Evolutionary conservation across 148 eudicot genomes (phyloP).

Genomic region (Polygonum aviculare): DNA sequence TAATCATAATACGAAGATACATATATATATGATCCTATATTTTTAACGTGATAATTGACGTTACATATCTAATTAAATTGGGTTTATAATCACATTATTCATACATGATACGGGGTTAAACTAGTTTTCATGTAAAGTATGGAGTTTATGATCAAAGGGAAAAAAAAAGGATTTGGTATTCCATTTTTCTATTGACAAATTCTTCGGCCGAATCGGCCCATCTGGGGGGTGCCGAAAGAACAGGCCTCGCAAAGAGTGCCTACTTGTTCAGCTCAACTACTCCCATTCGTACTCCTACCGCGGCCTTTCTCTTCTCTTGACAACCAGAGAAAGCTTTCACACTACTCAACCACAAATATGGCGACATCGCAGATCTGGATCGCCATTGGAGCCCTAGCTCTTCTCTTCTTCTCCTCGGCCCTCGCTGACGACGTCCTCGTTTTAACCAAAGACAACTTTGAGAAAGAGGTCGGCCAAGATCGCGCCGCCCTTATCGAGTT

Average conservation of each 20-base stretch:
- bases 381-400: slow-evolving; percentile 29
- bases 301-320: neutral
- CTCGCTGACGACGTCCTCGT: slow-evolving; percentile 75
- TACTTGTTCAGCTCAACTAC: neutral
- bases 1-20: too few relatives aligned
- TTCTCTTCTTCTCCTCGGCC: slow-evolving; percentile 25
- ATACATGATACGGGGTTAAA: too few relatives aligned
- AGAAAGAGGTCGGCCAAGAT: slow-evolving; percentile 89
- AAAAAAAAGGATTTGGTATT: neutral
- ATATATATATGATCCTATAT: too few relatives aligned
- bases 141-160: too few relatives aligned
- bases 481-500: slow-evolving; percentile 90
- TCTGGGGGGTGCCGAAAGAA: neutral
- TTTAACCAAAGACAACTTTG: slow-evolving; percentile 86
- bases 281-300: neutral
- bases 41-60: too few relatives aligned
- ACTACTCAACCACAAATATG: slow-evolving; percentile 12
- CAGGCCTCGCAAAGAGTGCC: neutral
- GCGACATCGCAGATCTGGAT: slow-evolving; percentile 37
- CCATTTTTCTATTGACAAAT: neutral
- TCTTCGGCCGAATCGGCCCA: neutral
- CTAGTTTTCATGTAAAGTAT: too few relatives aligned
- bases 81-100: too few relatives aligned
- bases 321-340: neutral
- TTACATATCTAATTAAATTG: too few relatives aligned